Base-by-base conservation (phyloP, 345 rosid species). In the Hypericum perforatum region DNA sequence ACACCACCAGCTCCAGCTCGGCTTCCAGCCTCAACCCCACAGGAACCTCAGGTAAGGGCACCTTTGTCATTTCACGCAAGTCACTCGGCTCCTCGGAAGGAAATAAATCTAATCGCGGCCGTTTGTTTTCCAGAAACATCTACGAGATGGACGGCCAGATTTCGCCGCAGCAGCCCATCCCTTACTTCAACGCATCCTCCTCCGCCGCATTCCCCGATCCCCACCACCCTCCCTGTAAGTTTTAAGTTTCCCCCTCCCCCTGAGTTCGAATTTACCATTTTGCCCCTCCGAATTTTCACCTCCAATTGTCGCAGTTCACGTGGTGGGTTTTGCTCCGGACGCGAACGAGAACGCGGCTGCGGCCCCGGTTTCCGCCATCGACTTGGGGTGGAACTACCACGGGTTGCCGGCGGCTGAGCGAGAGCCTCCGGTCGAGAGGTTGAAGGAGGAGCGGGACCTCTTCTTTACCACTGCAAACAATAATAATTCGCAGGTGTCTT, bases 271-370 rank as follows among this genome's bases (percentile, higher is more conserved):
- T 22, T 22, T 1, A 22, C 32, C 32, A 22, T 22, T 22, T 22
- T 22, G 32, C 32, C 32, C 32, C 32, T 22, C 32, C 32, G 32
- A 1, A 22, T 22, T 22, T 22, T 22, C 2, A 22, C 32, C 12
- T 53, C 57, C 11, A 49, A 14, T 47, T 55, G 39, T 39, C 74
- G 52, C 53, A 88, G 97, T 89, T 75, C 89, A 85, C 68, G 87
- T 85, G 47, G 82, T 67, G 22, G 90, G 86, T 61, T 73, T 85
- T 62, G 91, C 91, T 0, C 95, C 97, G n/a, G 81, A 75, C 44
- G 32, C 32, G 32, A 22, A 4, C 32, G 32, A 22, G 32, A 22
- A 22, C 4, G 32, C 4, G 32, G 32, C 32, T 4, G 32, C 32
- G 2, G 32, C 32, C n/a, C n/a, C n/a, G n/a, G n/a, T n/a, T n/a